Conservation (phyloP, 345 rosid species). For the Isatis tinctoria region DNA sequence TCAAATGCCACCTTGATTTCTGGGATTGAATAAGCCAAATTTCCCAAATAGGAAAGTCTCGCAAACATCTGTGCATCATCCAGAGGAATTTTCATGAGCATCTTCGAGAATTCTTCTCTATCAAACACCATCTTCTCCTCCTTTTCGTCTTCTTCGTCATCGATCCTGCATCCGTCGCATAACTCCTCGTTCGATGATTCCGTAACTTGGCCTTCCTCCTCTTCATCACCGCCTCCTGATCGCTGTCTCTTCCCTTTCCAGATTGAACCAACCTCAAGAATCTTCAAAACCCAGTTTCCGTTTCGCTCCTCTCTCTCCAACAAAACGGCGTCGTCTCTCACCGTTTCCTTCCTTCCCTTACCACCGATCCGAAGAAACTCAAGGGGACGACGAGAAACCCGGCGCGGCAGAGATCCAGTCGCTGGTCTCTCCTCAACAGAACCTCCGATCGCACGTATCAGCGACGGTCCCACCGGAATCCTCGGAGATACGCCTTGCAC, state of each 20-base stretch:
- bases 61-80: slow-evolving; percentile 71
- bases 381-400: slow-evolving; percentile 53
- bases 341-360: slow-evolving; percentile 21
- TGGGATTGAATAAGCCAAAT: slow-evolving; percentile 73
- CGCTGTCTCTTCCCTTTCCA: slow-evolving; percentile 44
- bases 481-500: slow-evolving; percentile 45
- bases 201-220: slow-evolving; percentile 10
- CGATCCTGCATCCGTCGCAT: slow-evolving; percentile 50
- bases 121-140: slow-evolving; percentile 47
- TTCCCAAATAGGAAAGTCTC: slow-evolving; percentile 74
- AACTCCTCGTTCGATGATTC: not conserved
- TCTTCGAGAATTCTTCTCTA: slow-evolving; percentile 60
- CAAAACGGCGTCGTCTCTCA: slow-evolving; percentile 46
- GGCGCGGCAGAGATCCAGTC: slow-evolving; percentile 28
- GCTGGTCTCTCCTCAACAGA: slow-evolving; percentile 40
- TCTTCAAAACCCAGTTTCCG: slow-evolving; percentile 86
- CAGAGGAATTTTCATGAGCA: slow-evolving; percentile 64
- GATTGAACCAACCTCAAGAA: slow-evolving; percentile 67
- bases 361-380: slow-evolving; percentile 50
- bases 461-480: slow-evolving; percentile 43
- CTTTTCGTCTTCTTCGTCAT: slow-evolving; percentile 37
- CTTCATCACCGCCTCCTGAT: slow-evolving; percentile 23
- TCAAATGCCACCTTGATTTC: slow-evolving; percentile 50
- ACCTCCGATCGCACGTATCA: slow-evolving; percentile 43
- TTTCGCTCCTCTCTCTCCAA: slow-evolving; percentile 42